Percentiles rank a stretch among this genome's conserved stretches.
Conservation (phyloP, 2,329 filamentous ascomycete species). For the Venturia oleaginea region DNA sequence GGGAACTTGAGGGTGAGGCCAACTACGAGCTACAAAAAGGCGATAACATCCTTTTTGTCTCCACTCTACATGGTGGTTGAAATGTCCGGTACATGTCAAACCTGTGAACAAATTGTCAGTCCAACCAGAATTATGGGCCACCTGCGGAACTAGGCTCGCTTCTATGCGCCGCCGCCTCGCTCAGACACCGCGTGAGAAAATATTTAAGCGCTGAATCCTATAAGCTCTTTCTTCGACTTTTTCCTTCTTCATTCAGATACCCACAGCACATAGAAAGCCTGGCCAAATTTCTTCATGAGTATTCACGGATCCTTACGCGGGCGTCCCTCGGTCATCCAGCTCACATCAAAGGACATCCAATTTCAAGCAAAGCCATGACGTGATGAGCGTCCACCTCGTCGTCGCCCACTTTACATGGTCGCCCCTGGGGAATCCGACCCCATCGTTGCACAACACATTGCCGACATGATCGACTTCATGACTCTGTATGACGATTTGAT, state of each 20-base stretch:
- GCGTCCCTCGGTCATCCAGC: neutral
- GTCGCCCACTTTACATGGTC: neutral
- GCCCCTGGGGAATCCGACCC: neutral
- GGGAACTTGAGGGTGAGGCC: conserved; percentile 95
- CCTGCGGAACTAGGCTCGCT: neutral
- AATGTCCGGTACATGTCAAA: neutral
- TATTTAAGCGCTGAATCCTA: neutral
- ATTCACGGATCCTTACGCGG: neutral
- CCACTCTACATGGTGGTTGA: conserved; percentile 79
- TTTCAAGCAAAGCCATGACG: neutral
- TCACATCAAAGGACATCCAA: neutral
- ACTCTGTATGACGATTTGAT: neutral
- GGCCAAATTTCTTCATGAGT: neutral
- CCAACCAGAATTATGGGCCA: too few relatives aligned
- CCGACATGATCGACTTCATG: neutral
- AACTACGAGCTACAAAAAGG: conserved; percentile 71
- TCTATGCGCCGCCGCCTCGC: neutral
- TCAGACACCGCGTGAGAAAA: neutral
- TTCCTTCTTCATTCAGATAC: neutral
- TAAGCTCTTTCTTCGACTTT: neutral
- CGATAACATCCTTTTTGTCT: conserved; percentile 93
- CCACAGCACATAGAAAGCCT: neutral
- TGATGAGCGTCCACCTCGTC: neutral
- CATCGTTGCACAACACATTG: neutral
- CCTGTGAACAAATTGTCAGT: neutral